A percentile compares a stretch with the other conserved stretches of the same genome.
Conservation (phyloP, 2,329 filamentous ascomycete species). For the Cladosporium velox region DNA sequence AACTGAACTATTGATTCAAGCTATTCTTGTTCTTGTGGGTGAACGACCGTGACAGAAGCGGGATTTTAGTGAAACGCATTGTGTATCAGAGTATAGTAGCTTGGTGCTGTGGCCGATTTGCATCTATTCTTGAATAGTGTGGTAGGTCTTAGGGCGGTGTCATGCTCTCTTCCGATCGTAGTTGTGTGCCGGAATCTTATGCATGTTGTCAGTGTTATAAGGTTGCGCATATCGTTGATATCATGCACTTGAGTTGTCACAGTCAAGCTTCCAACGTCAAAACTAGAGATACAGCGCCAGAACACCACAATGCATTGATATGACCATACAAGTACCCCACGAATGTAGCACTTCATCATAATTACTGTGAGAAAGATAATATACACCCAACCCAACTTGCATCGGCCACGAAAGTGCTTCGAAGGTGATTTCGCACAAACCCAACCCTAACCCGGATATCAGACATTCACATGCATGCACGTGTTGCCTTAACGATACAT, state of each 20-base stretch:
- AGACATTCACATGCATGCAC: neutral
- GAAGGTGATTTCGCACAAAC: neutral
- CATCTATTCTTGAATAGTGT: neutral
- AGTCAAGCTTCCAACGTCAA: neutral
- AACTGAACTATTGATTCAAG: neutral
- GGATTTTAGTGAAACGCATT: neutral
- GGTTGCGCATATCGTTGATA: neutral
- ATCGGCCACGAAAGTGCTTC: neutral
- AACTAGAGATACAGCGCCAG: neutral
- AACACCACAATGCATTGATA: neutral
- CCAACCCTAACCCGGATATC: neutral
- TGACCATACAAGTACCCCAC: neutral
- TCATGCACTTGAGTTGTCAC: neutral
- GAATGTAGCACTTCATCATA: neutral
- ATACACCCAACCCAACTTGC: neutral
- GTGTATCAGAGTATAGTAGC: neutral
- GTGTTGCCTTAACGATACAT: no score
- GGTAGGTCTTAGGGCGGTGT: neutral
- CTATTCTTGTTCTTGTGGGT: slow-evolving; percentile 2
- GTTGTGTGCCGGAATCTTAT: neutral
- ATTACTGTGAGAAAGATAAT: neutral
- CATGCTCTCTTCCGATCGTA: neutral
- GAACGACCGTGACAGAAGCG: neutral
- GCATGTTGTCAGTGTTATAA: neutral
- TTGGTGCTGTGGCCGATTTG: neutral